Evolutionary conservation across 129 eudicot genomes (phyloP).

Genomic region (Kitagawia praeruptora): DNA sequence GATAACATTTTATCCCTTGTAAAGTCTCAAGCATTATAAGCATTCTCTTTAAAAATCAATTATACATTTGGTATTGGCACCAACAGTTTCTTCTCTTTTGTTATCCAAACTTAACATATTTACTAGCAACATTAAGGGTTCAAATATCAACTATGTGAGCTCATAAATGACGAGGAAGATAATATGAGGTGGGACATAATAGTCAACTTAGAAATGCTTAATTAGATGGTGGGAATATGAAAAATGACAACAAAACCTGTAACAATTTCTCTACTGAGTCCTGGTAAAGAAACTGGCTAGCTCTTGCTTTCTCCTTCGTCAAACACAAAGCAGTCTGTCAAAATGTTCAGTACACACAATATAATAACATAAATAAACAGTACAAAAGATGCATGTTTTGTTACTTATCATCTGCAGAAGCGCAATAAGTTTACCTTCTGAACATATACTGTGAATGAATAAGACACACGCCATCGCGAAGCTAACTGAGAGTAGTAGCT

Average conservation of each 20-base stretch:
- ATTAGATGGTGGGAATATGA: background rate
- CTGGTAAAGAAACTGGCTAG: constrained; percentile 30
- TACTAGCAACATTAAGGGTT: background rate
- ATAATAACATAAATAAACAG: background rate
- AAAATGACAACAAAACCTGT: constrained; percentile 23
- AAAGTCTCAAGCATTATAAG: background rate
- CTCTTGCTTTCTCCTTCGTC: constrained; percentile 41
- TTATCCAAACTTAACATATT: background rate
- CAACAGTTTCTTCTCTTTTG: background rate
- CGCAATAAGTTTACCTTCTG: constrained; percentile 26
- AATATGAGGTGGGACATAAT: background rate
- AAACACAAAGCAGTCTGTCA: constrained; percentile 33
- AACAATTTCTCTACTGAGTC: constrained; percentile 38
- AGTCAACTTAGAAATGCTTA: background rate
- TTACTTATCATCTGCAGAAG: background rate
- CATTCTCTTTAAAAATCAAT: background rate
- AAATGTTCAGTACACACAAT: constrained; percentile 4
- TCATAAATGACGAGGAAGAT: background rate
- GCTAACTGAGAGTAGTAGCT: constrained; percentile 35
- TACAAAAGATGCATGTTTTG: background rate
- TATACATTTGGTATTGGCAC: background rate
- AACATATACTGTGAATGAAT: constrained; percentile 32
- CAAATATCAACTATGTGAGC: background rate
- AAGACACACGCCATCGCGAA: constrained; percentile 29
- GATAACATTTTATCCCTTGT: background rate